These are phyloP conservation scores for Macrophomina tecta DNA, from an alignment of 2,329 filamentous ascomycete species.

Conservation along the genomic window DNA sequence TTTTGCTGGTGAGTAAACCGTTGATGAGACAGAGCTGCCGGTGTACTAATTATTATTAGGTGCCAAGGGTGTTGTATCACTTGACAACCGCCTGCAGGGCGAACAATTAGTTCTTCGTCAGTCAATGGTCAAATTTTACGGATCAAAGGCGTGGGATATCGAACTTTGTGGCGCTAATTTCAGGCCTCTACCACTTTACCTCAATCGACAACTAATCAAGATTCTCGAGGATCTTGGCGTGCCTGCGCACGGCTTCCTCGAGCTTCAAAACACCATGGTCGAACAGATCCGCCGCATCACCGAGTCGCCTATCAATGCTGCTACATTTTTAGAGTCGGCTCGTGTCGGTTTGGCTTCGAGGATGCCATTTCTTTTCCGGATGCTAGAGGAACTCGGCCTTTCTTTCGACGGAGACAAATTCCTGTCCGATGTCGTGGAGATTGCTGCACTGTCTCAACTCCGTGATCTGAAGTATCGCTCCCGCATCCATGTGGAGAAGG, in stretches of 20 bases:
- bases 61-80: constrained; percentile 77
- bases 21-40: not conserved
- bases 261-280: constrained; percentile 69
- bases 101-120: constrained; percentile 66
- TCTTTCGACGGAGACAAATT: constrained; percentile 73
- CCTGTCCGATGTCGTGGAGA: constrained; percentile 72
- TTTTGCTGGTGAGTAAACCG: constrained; percentile 60
- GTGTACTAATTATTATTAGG: constrained; percentile 45
- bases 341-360: constrained; percentile 66
- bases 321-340: constrained; percentile 68
- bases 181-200: constrained; percentile 70
- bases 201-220: constrained; percentile 85
- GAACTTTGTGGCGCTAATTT: constrained; percentile 76
- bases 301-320: constrained; percentile 64
- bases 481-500: constrained; percentile 72
- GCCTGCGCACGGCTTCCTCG: constrained; percentile 63
- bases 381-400: constrained; percentile 63
- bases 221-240: constrained; percentile 81
- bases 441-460: constrained; percentile 72
- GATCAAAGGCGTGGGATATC: constrained; percentile 59
- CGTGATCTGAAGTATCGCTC: constrained; percentile 79
- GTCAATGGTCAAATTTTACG: constrained; percentile 79
- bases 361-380: constrained; percentile 66
- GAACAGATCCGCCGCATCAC: constrained; percentile 65
- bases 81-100: constrained; percentile 67